Evolutionary conservation across 2,329 filamentous ascomycete species (phyloP), one percentile per base, ranked within the genome.

Genomic region (Trichoderma atrobrunneum): DNA sequence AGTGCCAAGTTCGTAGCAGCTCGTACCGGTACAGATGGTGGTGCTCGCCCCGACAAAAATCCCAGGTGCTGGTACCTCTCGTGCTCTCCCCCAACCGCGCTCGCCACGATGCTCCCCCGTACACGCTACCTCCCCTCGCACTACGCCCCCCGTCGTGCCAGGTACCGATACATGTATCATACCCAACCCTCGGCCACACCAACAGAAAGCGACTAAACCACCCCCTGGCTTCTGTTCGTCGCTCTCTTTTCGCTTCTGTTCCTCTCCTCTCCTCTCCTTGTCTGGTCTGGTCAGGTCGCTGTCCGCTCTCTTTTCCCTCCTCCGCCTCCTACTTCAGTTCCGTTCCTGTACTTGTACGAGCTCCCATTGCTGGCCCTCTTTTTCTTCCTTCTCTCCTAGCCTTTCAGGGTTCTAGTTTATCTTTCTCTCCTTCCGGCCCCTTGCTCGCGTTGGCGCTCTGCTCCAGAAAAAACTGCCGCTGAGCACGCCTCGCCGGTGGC

Each of bases 291-390:
- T 30, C 28, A 36, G 34, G 34, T 36, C 34, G 36, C 36, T 39
- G 36, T 78, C 76, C 76, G 76, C 77, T 64, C 73, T 75, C 77
- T 75, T 76, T 77, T 77, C 75, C 78, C 78, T 79, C 75, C 75
- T 77, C 79, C 79, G 80, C 79, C 79, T 79, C 78, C 77, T 80
- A 76, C 79, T 78, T 77, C 74, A 71, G 75, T 74, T 60, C 28
- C 34, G 34, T 36, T 36, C 34, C 74, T 32, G 26, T 59, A 59
- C 75, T 76, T 77, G 39, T 63, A 62, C 67, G 60, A 62, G 57
- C 67, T 62, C n/a, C 56, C 56, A 12, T 30, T 56, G 76, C 76
- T 75, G 75, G 76, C 76, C 75, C 74, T 77, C 75, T 39, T 64
- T 72, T 69, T 72, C 73, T 39, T 57, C 30, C 67, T 66, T 56